These are phyloP conservation scores for Chlamydomonas applanata DNA, from an alignment of 139 green algal genomes.

Conservation along the genomic window DNA sequence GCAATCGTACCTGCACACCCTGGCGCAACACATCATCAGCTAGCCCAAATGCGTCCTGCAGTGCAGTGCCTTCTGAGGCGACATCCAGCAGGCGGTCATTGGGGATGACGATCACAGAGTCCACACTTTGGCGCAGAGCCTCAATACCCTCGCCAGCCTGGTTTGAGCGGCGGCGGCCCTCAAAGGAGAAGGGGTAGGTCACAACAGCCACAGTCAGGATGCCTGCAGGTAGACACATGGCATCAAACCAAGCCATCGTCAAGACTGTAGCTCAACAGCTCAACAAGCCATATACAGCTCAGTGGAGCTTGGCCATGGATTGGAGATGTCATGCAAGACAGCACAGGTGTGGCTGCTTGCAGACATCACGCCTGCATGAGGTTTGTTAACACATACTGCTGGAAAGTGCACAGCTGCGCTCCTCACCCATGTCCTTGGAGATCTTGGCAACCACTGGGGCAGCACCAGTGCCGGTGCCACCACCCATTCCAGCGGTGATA, in stretches of 20 bases:
- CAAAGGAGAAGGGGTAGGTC: slow-evolving; percentile 94
- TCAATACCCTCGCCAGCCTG: slow-evolving; percentile 68
- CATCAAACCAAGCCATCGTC: too few species aligned
- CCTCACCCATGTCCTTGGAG: slow-evolving; percentile 64
- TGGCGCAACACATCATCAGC: slow-evolving; percentile 96
- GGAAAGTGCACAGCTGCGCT: too few species aligned
- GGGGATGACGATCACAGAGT: slow-evolving; percentile 85
- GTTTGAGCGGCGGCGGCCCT: slow-evolving; percentile 64
- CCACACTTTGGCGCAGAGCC: slow-evolving; percentile 69
- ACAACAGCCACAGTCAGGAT: slow-evolving; percentile 91
- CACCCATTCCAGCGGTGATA: slow-evolving; percentile 93
- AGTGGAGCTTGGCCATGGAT: too few species aligned
- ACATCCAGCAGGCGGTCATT: slow-evolving; percentile 93
- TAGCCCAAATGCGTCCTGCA: slow-evolving; percentile 94
- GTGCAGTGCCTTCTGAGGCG: slow-evolving; percentile 71
- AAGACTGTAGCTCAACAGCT: too few species aligned
- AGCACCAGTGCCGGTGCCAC: slow-evolving; percentile 88
- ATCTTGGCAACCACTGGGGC: slow-evolving; percentile 85
- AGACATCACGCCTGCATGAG: too few species aligned
- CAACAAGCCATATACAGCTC: too few species aligned
- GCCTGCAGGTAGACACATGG: slow-evolving; percentile 38
- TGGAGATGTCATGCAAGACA: too few species aligned
- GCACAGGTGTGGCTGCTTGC: too few species aligned
- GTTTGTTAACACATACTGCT: too few species aligned
- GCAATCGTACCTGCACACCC: slow-evolving; percentile 51